Percentiles rank a stretch among this genome's conserved stretches.
Conservation (phyloP, 495 filamentous ascomycete genomes). For the Massariosphaeria phaeospora region DNA sequence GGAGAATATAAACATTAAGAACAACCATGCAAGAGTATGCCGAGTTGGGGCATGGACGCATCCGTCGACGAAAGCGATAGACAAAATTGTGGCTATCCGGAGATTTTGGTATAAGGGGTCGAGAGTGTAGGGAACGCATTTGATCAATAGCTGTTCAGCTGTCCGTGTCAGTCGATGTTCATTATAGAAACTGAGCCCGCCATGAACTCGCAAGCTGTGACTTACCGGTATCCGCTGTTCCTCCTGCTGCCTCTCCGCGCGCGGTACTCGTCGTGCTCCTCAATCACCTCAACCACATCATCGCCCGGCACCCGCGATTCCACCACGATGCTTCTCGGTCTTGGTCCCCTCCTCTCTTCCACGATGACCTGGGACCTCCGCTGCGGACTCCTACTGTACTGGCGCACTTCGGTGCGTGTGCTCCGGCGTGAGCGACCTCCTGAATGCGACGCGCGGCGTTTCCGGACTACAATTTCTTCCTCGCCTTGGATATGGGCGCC, state of each 20-base stretch:
- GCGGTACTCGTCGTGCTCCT: constrained; percentile 39
- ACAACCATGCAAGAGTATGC: no score
- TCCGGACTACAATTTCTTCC: constrained; percentile 32
- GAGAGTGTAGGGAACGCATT: no score
- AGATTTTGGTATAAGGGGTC: no score
- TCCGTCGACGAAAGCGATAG: no score
- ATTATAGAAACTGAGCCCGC: no score
- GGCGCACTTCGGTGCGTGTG: constrained; percentile 36
- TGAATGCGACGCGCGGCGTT: constrained; percentile 23
- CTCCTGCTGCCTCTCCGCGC: constrained; percentile 34
- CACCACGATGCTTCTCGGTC: constrained; percentile 38
- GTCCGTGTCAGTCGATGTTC: no score
- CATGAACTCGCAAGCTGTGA: no score
- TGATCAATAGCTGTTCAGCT: no score
- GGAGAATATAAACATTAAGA: no score
- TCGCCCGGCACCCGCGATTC: constrained; percentile 42
- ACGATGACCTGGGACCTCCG: constrained; percentile 25
- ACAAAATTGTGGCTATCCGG: no score
- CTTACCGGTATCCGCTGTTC: constrained; percentile 38
- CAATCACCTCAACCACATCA: constrained; percentile 44
- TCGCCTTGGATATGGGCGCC: constrained; percentile 13
- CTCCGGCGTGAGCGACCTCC: constrained; percentile 31
- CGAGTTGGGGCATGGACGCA: no score
- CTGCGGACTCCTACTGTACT: constrained; percentile 34
- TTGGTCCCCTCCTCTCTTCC: constrained; percentile 30